These are phyloP conservation scores for Nicotiana obtusifolia DNA, from an alignment of 257 asterid genomes.

Conservation along the genomic window DNA sequence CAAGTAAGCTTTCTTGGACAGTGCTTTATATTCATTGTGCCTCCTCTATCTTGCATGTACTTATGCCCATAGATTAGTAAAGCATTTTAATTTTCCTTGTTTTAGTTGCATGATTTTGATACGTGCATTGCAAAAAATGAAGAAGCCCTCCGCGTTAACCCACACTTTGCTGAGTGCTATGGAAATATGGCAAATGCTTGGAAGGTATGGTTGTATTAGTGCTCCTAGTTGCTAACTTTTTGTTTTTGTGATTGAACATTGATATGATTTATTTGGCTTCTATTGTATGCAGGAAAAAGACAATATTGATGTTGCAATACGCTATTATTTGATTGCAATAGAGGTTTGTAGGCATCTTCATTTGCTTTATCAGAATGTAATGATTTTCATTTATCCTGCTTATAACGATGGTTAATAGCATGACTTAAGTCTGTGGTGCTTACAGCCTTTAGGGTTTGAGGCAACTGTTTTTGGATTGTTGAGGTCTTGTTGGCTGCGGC, in stretches of 20 bases:
- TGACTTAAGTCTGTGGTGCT: not conserved
- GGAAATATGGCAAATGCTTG: slow-evolving; percentile 99
- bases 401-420: not conserved
- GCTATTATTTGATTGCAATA: slow-evolving; percentile 86
- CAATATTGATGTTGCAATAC: slow-evolving; percentile 88
- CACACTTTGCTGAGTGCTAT: slow-evolving; percentile 96
- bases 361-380: not conserved
- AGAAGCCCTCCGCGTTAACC: slow-evolving; percentile 87
- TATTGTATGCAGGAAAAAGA: slow-evolving; percentile 77
- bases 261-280: slow-evolving; percentile 10
- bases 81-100: slow-evolving; percentile 4
- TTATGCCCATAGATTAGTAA: not conserved
- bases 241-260: slow-evolving; percentile 1
- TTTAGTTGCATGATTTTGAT: slow-evolving; percentile 86
- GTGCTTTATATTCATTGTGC: not conserved
- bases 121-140: slow-evolving; percentile 86
- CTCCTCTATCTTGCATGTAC: not conserved
- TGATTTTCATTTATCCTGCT: not conserved
- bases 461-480: not conserved
- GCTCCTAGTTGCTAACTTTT: slow-evolving; percentile 12
- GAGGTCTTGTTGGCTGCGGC: not conserved
- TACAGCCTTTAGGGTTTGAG: not conserved
- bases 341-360: slow-evolving; percentile 57
- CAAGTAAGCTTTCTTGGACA: slow-evolving; percentile 43
- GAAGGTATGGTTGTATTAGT: slow-evolving; percentile 48